Evolutionary conservation across 2,329 filamentous ascomycete genomes (phyloP), one percentile per base, ranked within the genome.

Genomic region (Hymenoscyphus fraxineus): DNA sequence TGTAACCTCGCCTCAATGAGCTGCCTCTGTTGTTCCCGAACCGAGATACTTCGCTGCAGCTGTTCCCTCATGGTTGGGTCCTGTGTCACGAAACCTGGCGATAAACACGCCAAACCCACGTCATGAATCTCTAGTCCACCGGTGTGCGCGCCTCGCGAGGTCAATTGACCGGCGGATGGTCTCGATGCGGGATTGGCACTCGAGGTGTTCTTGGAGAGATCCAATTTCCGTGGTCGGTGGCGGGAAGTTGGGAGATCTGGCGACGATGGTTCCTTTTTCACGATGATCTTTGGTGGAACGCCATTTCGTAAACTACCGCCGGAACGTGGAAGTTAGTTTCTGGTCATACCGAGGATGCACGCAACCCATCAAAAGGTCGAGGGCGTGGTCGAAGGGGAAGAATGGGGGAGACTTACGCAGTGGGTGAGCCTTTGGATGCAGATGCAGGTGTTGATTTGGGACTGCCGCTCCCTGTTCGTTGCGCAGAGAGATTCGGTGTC

Each of bases 41-140:
- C 93, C 57, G 91, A 93, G 78, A 97, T 87, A 78, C 95, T 98
- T 71, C 94, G 88, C 78, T 98, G 93, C 61, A 99, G 81, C 77
- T 98, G 93, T 78, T 97, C 92, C 75, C 95, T 89, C 92, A 97
- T 96, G 22, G 90, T 85, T n/a, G 95, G 94, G 77, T 99, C 93
- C 72, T 98, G 91, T 16, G 95, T 98, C 70, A 96, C 88, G 74
- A 99, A 98, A 62, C 95, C 95, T 0, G 95, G 95, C 1, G 95
- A 98, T 63, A 99, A 82, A 74, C 95, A 99, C 54, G 94, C 94
- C 64, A 98, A 83, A 64, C 95, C 95, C 32, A 98, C 91, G 77
- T 97, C 92, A 73, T 96, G 93, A 74, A 98, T 94, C 54, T 85
- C 91, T 44, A 95, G 80, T 27, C 88, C 86, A 57, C 83, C 83